Conservation (phyloP, 1,284 basidiomycete genomes). For the Tilletia indica region DNA sequence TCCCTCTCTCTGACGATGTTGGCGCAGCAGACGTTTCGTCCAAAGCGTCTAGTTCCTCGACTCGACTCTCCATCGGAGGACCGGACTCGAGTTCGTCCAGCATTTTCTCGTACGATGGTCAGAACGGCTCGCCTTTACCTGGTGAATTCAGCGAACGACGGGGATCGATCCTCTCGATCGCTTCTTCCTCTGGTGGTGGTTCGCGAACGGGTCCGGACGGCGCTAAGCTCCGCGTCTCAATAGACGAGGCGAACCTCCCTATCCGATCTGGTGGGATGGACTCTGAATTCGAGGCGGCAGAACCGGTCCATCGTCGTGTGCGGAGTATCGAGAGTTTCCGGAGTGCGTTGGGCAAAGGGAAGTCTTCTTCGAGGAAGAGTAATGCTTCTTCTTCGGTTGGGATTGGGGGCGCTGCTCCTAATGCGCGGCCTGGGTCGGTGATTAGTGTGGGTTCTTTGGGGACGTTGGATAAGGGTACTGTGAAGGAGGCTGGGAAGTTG, state of each 20-base stretch:
- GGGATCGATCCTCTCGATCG: neutral
- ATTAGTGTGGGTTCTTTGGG: neutral
- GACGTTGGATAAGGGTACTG: neutral
- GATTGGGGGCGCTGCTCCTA: neutral
- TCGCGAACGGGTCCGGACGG: neutral
- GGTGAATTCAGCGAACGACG: neutral
- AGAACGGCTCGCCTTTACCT: too few relatives aligned
- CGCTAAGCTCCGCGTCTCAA: neutral
- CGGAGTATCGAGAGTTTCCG: conserved; percentile 10
- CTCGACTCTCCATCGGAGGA: neutral
- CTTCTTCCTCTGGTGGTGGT: neutral
- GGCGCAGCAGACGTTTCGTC: neutral
- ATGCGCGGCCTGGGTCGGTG: conserved; percentile 4
- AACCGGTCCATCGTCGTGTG: neutral
- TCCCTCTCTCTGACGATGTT: neutral
- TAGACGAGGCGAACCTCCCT: neutral
- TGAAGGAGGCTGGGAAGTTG: conserved; percentile 12
- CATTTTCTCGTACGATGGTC: neutral
- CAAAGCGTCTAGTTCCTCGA: neutral
- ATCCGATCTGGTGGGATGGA: neutral
- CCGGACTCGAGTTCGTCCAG: conserved; percentile 11
- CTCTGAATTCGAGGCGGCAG: too few relatives aligned
- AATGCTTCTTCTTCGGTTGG: neutral
- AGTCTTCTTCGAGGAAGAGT: neutral
- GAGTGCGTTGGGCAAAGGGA: neutral